Base-by-base conservation (phyloP, 257 asterid genomes). In the Solanum bulbocastanum region DNA sequence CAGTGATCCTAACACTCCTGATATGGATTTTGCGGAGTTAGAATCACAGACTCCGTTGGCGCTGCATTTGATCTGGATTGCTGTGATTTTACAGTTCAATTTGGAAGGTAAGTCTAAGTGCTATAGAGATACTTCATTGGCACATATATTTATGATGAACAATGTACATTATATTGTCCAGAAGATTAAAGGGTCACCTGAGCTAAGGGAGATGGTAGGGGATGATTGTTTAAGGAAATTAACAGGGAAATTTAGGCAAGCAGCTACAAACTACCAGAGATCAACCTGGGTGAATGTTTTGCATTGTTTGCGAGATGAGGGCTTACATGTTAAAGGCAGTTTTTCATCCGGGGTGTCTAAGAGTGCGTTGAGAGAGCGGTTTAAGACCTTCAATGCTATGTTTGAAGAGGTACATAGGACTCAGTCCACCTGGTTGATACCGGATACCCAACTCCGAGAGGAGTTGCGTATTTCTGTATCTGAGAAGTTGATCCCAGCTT, bases 101-200 rank as follows among this genome's bases (percentile, higher is more conserved):
- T 87, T 96, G 90, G 98, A 95, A 58, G 96, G 91, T 3, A 96
- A 95, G 88, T 94, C 98, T 27, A 93, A 92, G 92, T 93, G 91
- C 76, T 96, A 96, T 90, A 94, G 92, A 88, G 98, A 96, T 83
- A 87, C 90, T n/a, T 92, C 99, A 15, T 88, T 96, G 88, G 90
- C 95, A n/a, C 98, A 94, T 92, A 87, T 96, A 86, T 96, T 96
- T 81, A 95, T 94, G 95, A 96, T 95, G 99, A 96, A 96, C 84
- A 96, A 96, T 58, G 96, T 96, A 66, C 99, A 95, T 87, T 96
- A 96, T 35, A 96, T 96, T 52, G 96, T 91, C 76, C 93, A 95
- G 89, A 96, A 96, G 93, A 93, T 90, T 40, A 94, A 95, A 87
- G 95, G 95, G 81, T 94, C 98, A 0, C 93, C 96, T 0, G 97